phyloP scores from a whole-genome alignment of 1,284 basidiomycete genomes.

The Lignosus rhinocerotis region DNA sequence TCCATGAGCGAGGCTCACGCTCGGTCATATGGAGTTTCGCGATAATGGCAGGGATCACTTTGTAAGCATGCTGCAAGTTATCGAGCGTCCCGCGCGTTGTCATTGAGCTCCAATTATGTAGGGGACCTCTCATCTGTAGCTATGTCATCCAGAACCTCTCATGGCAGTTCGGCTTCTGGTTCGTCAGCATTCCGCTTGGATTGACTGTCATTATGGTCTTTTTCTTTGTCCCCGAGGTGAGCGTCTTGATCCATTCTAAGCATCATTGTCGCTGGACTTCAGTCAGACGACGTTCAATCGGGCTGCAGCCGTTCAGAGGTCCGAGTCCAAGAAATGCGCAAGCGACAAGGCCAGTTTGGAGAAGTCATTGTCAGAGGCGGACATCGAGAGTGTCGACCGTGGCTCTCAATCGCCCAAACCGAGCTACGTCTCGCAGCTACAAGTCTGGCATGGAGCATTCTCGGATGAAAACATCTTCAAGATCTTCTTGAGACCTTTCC shows the following conservation, averaged over 20 bases:
- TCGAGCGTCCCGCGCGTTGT: too few species aligned
- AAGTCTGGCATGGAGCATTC: conserved; percentile 39
- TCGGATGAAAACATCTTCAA: conserved; percentile 36
- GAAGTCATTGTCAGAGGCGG: conserved; percentile 11
- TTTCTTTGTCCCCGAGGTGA: conserved; percentile 45
- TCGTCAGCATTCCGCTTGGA: conserved; percentile 43
- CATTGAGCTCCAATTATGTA: neutral
- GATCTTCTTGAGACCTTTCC: conserved; percentile 41
- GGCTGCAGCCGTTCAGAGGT: neutral
- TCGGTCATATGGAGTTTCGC: conserved; percentile 45
- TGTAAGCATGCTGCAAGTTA: conserved; percentile 30
- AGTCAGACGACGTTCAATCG: conserved; percentile 35
- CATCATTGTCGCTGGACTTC: neutral
- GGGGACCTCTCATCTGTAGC: conserved; percentile 41
- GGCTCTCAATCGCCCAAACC: conserved; percentile 11
- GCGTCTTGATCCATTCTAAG: neutral
- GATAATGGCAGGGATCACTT: conserved; percentile 43
- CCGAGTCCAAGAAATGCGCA: conserved; percentile 4
- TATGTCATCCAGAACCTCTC: conserved; percentile 44
- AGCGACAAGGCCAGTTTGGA: conserved; percentile 34
- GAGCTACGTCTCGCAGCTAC: conserved; percentile 37
- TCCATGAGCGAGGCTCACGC: conserved; percentile 44
- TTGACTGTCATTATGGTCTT: conserved; percentile 38
- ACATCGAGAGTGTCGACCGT: conserved; percentile 10
- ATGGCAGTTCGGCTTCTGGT: conserved; percentile 45